Conservation (phyloP, 192 early-diverging fungal species). For the Linnemannia exigua region DNA sequence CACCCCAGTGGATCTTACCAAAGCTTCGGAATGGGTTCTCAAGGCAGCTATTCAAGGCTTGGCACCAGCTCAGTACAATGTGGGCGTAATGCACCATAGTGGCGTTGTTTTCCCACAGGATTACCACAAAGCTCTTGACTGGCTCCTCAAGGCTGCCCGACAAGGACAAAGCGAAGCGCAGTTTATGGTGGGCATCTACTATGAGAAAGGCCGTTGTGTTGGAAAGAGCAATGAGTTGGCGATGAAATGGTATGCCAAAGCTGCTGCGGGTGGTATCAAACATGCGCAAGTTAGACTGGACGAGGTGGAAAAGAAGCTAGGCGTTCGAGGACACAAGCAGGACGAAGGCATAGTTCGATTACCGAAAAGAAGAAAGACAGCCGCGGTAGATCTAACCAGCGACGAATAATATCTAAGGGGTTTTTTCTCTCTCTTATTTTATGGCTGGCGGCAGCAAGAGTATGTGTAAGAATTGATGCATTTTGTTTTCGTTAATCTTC, state of each 20-base stretch:
- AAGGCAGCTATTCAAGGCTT: not conserved
- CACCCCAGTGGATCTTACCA: not conserved
- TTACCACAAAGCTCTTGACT: not conserved
- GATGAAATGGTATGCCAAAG: not conserved
- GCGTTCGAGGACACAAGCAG: too few species aligned
- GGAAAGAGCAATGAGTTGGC: not conserved
- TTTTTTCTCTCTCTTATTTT: too few species aligned
- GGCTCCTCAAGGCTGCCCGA: not conserved
- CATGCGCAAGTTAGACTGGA: too few species aligned
- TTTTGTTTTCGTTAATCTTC: too few species aligned
- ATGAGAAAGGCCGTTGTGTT: not conserved
- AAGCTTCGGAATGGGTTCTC: not conserved
- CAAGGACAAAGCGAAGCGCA: not conserved
- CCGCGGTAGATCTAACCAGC: too few species aligned
- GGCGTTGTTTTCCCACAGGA: not conserved
- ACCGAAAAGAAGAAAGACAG: too few species aligned
- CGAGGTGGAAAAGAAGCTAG: too few species aligned
- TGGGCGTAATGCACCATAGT: not conserved
- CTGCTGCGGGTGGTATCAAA: not conserved
- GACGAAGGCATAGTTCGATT: too few species aligned
- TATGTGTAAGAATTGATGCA: too few species aligned
- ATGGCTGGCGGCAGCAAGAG: too few species aligned
- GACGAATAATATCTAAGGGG: too few species aligned
- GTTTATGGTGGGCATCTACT: not conserved
- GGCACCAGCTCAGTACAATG: not conserved